phyloP scores from a whole-genome alignment of 805 yeast species.

The Wickerhamiella dianesei region DNA sequence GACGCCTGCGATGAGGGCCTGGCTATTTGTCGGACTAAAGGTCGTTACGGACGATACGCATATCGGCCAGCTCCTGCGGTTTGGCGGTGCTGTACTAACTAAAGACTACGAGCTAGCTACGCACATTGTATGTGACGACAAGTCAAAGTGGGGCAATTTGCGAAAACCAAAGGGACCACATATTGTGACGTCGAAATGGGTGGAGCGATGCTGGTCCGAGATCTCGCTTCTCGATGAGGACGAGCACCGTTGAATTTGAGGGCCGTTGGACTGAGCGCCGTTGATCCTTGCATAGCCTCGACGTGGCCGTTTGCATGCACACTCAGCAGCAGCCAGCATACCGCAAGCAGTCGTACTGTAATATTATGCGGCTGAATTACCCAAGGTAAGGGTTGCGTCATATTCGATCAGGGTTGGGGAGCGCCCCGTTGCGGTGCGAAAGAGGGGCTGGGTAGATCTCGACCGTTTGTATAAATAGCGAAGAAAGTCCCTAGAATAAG shows the following conservation, averaged over 20 bases:
- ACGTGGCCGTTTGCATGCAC: no score
- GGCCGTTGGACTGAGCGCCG: no score
- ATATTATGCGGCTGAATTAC: no score
- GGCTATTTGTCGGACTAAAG: not conserved
- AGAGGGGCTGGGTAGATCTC: not conserved
- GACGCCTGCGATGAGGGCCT: not conserved
- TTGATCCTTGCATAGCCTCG: no score
- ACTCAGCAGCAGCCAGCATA: no score
- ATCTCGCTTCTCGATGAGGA: constrained; percentile 18
- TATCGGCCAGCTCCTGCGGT: constrained; percentile 4
- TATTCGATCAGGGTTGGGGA: not conserved
- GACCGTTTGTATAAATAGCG: no score
- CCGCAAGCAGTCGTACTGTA: no score
- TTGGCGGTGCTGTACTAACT: constrained; percentile 30
- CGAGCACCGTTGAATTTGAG: constrained; percentile 1
- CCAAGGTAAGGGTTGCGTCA: not conserved
- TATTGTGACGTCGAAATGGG: constrained; percentile 30
- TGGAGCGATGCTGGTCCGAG: constrained; percentile 25
- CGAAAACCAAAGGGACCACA: constrained; percentile 7
- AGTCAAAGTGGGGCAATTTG: not conserved
- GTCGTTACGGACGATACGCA: not conserved
- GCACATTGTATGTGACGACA: constrained; percentile 5
- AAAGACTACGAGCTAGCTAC: constrained; percentile 10
- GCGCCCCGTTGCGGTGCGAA: not conserved
- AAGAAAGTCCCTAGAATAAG: no score